These are phyloP conservation scores for Yamadazyma dushanensis DNA, from an alignment of 1,139 yeast species.

Conservation along the genomic window DNA sequence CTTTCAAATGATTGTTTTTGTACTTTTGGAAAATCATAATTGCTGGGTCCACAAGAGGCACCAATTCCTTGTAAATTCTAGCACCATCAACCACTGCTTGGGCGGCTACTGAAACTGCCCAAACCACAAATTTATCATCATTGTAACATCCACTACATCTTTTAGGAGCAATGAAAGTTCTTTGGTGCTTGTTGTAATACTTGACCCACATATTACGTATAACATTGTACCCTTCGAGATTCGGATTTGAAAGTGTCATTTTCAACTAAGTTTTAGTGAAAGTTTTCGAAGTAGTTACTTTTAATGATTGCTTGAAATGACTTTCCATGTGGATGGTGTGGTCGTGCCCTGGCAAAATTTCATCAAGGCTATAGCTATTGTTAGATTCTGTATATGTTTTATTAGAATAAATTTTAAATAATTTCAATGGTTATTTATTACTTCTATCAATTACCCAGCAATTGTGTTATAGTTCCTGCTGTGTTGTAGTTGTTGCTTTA, in stretches of 20 bases:
- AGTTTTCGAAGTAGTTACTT: too few species aligned
- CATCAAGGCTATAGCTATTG: too few species aligned
- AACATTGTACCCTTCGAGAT: conserved; percentile 52
- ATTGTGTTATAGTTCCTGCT: neutral
- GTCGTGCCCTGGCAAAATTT: too few species aligned
- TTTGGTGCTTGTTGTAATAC: conserved; percentile 45
- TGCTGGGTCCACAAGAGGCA: conserved; percentile 59
- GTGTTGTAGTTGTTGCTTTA: neutral
- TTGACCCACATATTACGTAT: conserved; percentile 46
- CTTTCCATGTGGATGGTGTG: too few species aligned
- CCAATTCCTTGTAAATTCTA: conserved; percentile 55
- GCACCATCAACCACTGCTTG: conserved; percentile 66
- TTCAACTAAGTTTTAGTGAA: neutral
- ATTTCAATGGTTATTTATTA: too few species aligned
- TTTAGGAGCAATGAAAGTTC: conserved; percentile 44
- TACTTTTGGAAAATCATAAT: conserved; percentile 52
- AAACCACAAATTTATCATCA: conserved; percentile 57
- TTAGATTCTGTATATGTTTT: too few species aligned
- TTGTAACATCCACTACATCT: conserved; percentile 53
- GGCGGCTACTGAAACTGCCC: conserved; percentile 68
- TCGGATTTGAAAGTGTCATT: conserved; percentile 38
- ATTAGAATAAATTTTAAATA: too few species aligned
- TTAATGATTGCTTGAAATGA: too few species aligned
- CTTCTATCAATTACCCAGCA: neutral
- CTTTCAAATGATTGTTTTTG: conserved; percentile 50